These are phyloP conservation scores for Verbascum thapsus DNA, from an alignment of 257 asterid genomes.

Conservation along the genomic window DNA sequence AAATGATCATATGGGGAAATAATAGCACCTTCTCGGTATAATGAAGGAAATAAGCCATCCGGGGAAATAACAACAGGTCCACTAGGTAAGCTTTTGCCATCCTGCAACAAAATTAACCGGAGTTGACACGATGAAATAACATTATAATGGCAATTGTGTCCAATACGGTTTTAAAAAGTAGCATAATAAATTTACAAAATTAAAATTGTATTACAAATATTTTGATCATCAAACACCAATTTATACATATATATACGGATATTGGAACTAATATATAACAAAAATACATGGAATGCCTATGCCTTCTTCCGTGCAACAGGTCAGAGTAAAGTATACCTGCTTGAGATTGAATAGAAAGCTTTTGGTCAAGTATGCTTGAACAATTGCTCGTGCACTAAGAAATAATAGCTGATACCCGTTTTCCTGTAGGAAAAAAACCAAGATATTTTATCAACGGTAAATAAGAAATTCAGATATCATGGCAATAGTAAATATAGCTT, in stretches of 20 bases:
- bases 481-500: constrained; percentile 1
- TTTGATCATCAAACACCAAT: constrained; percentile 10
- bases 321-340: constrained; percentile 60
- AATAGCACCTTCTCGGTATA: constrained; percentile 82
- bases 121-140: constrained; percentile 17
- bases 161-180: constrained; percentile 10
- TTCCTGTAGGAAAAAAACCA: constrained; percentile 54
- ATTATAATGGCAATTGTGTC: background rate
- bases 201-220: background rate
- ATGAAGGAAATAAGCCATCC: constrained; percentile 93
- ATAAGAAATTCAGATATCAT: background rate
- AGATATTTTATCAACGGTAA: too few relatives aligned
- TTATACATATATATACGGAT: too few relatives aligned
- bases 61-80: constrained; percentile 99
- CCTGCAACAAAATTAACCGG: constrained; percentile 55
- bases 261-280: too few relatives aligned
- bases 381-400: constrained; percentile 98
- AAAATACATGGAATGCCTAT: too few relatives aligned
- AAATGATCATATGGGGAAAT: constrained; percentile 4
- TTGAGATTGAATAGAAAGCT: constrained; percentile 89
- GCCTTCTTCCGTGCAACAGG: background rate
- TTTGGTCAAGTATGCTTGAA: constrained; percentile 92
- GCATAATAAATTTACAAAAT: constrained; percentile 5
- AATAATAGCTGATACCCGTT: constrained; percentile 97
- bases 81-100: constrained; percentile 88